Evolutionary conservation across 225 moss, liverwort and hornwort genomes (phyloP), one percentile per base, ranked within the genome.

Genomic region (Physcomitrium patens): DNA sequence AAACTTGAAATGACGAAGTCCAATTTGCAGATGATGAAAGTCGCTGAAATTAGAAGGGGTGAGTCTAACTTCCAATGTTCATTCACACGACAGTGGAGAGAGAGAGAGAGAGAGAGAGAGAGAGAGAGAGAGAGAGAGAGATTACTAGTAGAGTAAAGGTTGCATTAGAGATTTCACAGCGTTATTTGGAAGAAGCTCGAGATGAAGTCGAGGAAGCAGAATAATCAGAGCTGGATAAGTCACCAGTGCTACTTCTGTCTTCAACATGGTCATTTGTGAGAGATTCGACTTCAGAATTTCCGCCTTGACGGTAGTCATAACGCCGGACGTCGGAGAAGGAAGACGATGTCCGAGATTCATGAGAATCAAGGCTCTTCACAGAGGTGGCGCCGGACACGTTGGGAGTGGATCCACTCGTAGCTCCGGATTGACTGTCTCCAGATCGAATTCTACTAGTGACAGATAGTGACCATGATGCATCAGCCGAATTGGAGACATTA

Each of bases 231-330:
- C 83, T 81, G 84, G 84, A 84, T 84, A 53, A 75, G 77, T 84
- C 84, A 84, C 84, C 84, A 71, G 84, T 81, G 63, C 81, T 84
- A 71, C 77, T 84, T 71, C 71, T 77, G 81, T 70, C 84, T 63
- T 78, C 78, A 75, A 28, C 71, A 70, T 60, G 73, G 45, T 12
- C 28, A 64, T 77, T 69, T 61, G 59, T 26, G 65, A 65, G 41
- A 28, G 61, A 41, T 49, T 55, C 54, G 52, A 71, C 71, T 69
- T 67, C 49, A 68, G 58, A 11, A 44, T n/a, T 75, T 78, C 66
- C 47, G 17, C 22, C 63, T 76, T 26, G 43, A n/a, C 55, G 26
- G 63, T 37, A 57, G 79, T 76, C 68, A 24, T 58, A 72, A 49
- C 52, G 54, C 26, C 72, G 63, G 63, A 73, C 67, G 11, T 74